phyloP scores from a whole-genome alignment of 495 filamentous ascomycete genomes.

The Hapsidospora chrysogenum region DNA sequence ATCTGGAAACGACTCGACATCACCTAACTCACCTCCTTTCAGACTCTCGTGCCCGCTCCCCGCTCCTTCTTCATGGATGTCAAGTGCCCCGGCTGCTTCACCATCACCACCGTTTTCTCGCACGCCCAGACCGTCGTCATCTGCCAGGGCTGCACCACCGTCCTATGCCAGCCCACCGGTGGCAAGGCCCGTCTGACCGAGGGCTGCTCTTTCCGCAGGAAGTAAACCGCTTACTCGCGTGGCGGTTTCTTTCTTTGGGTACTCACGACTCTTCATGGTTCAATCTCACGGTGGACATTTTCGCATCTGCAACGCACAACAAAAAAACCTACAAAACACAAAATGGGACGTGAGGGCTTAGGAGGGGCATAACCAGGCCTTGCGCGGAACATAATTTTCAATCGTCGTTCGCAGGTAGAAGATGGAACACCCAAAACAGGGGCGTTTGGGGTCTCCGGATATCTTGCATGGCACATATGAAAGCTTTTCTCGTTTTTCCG shows the following conservation, averaged over 20 bases:
- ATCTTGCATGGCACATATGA: conserved; percentile 58
- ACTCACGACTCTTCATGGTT: conserved; percentile 24
- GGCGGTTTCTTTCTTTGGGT: conserved; percentile 28
- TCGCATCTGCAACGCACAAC: conserved; percentile 35
- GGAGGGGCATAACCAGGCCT: conserved; percentile 4
- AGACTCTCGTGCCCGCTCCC: conserved; percentile 88
- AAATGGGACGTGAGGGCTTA: conserved; percentile 4
- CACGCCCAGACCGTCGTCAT: conserved; percentile 99
- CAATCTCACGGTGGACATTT: conserved; percentile 19
- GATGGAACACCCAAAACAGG: conserved; percentile 43
- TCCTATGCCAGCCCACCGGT: conserved; percentile 96
- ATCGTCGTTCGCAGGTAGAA: conserved; percentile 51
- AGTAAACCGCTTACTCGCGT: conserved; percentile 49
- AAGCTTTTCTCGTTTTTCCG: conserved; percentile 20
- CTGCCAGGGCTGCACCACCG: conserved; percentile 93
- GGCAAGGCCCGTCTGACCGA: conserved; percentile 92
- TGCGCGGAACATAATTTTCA: conserved; percentile 16
- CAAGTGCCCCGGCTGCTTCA: conserved; percentile 99
- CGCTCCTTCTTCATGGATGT: conserved; percentile 99
- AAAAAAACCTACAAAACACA: too few relatives aligned
- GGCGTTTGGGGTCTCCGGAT: conserved; percentile 69
- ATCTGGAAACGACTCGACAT: not conserved
- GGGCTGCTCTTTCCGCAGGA: conserved; percentile 98
- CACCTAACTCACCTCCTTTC: not conserved
- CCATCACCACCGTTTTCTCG: conserved; percentile 99